Conservation (phyloP, 345 rosid species). For the Tarenaya hassleriana region DNA sequence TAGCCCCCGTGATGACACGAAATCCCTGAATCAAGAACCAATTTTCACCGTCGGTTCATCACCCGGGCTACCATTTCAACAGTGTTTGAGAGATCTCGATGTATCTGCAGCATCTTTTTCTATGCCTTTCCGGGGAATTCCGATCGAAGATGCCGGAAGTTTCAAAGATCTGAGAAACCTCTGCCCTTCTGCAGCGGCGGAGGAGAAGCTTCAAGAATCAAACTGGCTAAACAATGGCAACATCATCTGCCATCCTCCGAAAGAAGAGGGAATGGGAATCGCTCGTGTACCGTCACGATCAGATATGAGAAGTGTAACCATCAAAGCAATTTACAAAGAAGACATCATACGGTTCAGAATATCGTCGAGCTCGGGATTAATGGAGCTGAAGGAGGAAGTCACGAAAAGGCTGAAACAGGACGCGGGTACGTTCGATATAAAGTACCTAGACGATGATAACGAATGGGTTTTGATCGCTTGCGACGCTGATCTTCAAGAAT, state of each 20-base stretch:
- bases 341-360: conserved; percentile 79
- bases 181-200: conserved; percentile 37
- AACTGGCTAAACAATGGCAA: conserved; percentile 30
- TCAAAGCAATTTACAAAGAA: conserved; percentile 76
- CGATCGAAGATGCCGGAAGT: conserved; percentile 57
- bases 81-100: too few relatives aligned
- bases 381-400: conserved; percentile 74
- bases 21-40: conserved; percentile 28
- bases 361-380: conserved; percentile 37
- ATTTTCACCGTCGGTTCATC: conserved; percentile 16
- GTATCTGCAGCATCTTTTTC: conserved; percentile 25
- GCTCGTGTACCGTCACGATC: conserved; percentile 12
- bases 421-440: conserved; percentile 64
- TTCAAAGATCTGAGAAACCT: conserved; percentile 61
- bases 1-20: conserved; percentile 15
- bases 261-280: too few relatives aligned
- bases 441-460: conserved; percentile 75
- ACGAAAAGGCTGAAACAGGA: conserved; percentile 81
- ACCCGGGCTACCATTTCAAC: too few relatives aligned
- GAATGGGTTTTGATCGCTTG: conserved; percentile 85
- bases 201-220: conserved; percentile 40
- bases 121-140: conserved; percentile 48
- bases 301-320: conserved; percentile 42
- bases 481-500: conserved; percentile 78
- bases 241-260: conserved; percentile 11